Evolutionary conservation across 345 rosid genomes (phyloP), one percentile per base, ranked within the genome.

Genomic region (Gynandropsis gynandra): DNA sequence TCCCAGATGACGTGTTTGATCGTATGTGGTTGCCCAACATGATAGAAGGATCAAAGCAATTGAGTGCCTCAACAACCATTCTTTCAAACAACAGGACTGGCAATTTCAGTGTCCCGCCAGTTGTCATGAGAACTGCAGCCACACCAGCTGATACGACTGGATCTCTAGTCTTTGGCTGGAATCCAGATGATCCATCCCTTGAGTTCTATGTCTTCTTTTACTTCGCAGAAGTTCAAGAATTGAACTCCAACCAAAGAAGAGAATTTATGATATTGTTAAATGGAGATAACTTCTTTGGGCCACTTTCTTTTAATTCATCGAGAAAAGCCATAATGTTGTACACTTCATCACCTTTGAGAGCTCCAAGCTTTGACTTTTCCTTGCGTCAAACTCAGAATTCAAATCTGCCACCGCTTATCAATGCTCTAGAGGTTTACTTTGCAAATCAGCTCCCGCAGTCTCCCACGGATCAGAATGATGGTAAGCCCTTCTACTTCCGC

Each of bases 131-230:
- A 27, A 74, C 52, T 18, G 80, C 81, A 0, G 56, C 56, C 32
- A 54, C 50, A 15, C 76, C 83, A 1, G 41, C 8, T 19, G 42
- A 13, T 21, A 21, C 20, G 0, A 33, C 46, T 1, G 69, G 51
- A 12, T 58, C 79, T n/a, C 10, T 82, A 42, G 38, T 42, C 11
- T 33, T 82, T 45, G 19, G 5, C 1, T 47, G 76, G 54, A n/a
- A 0, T 44, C 31, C 60, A 5, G 63, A 42, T 0, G 68, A 71
- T 59, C 21, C 70, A 0, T 49, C 66, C 17, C 58, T 39, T 2
- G 62, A 65, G 9, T 64, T 75, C 27, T 77, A 67, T 33, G 59
- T 71, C 12, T 82, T 58, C 73, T 24, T 73, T 58, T 66, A 70
- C 8, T 68, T 56, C 9, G 62, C 21, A 11, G 75, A 71, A 34